Evolutionary conservation across 805 yeast genomes (phyloP).

Genomic region (Starmera pachycereana): DNA sequence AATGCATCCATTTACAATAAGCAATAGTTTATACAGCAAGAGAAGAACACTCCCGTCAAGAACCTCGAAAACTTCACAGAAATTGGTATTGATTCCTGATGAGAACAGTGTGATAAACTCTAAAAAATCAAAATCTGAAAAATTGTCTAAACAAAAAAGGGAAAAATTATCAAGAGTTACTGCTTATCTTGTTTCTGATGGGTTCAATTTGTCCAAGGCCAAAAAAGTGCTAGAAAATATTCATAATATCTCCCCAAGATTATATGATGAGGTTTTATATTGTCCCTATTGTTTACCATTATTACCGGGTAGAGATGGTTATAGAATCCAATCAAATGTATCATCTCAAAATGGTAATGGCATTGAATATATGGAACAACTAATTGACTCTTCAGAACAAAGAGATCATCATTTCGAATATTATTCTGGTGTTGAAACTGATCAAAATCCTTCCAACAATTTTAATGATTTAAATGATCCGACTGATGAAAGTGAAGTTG

Average conservation of each 20-base stretch:
- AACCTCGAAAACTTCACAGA: slow-evolving; percentile 79
- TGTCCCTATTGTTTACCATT: slow-evolving; percentile 84
- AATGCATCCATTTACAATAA: too few relatives aligned
- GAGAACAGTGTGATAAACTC: slow-evolving; percentile 15
- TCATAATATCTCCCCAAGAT: slow-evolving; percentile 78
- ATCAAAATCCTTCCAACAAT: slow-evolving; percentile 40
- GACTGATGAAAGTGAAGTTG: slow-evolving; percentile 12
- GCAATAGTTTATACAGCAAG: too few relatives aligned
- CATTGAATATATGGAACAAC: slow-evolving; percentile 51
- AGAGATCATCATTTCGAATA: slow-evolving; percentile 89
- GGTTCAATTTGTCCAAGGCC: slow-evolving; percentile 54
- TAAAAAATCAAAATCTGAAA: slow-evolving; percentile 32
- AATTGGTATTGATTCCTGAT: slow-evolving; percentile 75
- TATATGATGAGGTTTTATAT: slow-evolving; percentile 89
- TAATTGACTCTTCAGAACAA: slow-evolving; percentile 74
- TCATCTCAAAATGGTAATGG: slow-evolving; percentile 29
- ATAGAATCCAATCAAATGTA: slow-evolving; percentile 58
- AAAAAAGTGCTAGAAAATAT: slow-evolving; percentile 52
- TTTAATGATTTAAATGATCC: slow-evolving; percentile 24
- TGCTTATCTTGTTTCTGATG: slow-evolving; percentile 84
- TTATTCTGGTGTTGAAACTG: slow-evolving; percentile 63
- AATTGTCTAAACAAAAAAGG: slow-evolving; percentile 35
- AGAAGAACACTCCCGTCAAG: slow-evolving; percentile 45
- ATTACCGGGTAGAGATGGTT: slow-evolving; percentile 74
- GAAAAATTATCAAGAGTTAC: slow-evolving; percentile 75